Evolutionary conservation across 352 stramenopile species (phyloP).

Genomic region (Pythium oligandrum): DNA sequence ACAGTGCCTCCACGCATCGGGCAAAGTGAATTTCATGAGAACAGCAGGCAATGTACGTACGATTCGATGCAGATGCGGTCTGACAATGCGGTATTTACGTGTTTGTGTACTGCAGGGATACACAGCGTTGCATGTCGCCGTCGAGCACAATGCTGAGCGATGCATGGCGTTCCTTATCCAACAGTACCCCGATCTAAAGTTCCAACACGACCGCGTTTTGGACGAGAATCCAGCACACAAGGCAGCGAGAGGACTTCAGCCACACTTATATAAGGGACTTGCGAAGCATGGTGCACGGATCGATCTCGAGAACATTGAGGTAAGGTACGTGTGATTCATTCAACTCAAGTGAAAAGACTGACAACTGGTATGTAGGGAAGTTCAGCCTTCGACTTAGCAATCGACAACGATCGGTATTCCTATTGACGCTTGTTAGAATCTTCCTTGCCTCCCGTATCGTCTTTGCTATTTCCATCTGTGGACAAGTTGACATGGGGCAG

Average conservation of each 20-base stretch:
- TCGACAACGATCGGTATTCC: slow-evolving; percentile 6
- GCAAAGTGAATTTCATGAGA: slow-evolving; percentile 43
- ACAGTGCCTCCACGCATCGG: slow-evolving; percentile 29
- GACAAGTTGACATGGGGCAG: too few relatives aligned
- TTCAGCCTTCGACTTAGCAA: slow-evolving; percentile 4
- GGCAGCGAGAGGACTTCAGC: slow-evolving; percentile 45
- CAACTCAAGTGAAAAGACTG: not conserved
- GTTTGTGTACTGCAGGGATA: slow-evolving; percentile 19
- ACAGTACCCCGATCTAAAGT: slow-evolving; percentile 32
- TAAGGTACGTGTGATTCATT: slow-evolving; percentile 9
- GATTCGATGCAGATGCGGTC: not conserved
- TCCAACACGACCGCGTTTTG: slow-evolving; percentile 32
- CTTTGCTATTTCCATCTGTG: too few relatives aligned
- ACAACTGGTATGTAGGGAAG: not conserved
- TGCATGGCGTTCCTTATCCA: slow-evolving; percentile 43
- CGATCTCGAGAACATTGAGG: slow-evolving; percentile 59
- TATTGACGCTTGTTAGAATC: too few relatives aligned
- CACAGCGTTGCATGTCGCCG: slow-evolving; percentile 53
- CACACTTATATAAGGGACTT: slow-evolving; percentile 36
- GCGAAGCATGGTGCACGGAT: slow-evolving; percentile 33
- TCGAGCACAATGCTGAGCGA: slow-evolving; percentile 31
- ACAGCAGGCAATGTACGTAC: slow-evolving; percentile 38
- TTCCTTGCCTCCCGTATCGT: too few relatives aligned
- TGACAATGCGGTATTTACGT: not conserved
- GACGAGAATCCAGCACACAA: slow-evolving; percentile 57